Conservation (phyloP, 78 protist genomes). For the Trichosphaerium sp. region DNA sequence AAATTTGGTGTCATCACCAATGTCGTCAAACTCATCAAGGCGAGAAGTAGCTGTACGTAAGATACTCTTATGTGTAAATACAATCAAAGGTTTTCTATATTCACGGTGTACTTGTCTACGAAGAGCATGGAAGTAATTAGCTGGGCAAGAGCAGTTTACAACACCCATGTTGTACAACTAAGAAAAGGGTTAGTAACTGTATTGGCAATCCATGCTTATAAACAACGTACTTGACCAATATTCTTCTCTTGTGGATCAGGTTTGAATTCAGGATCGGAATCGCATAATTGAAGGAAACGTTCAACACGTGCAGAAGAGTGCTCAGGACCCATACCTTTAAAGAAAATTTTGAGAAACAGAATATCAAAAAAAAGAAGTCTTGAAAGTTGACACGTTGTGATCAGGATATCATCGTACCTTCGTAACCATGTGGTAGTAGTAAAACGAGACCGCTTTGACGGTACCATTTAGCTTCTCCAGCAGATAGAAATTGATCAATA, state of each 20-base stretch:
- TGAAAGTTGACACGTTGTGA: too few relatives aligned
- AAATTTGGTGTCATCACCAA: not conserved
- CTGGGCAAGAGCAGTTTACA: slow-evolving; percentile 81
- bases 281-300: slow-evolving; percentile 71
- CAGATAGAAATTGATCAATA: slow-evolving; percentile 84
- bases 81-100: slow-evolving; percentile 89
- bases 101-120: slow-evolving; percentile 86
- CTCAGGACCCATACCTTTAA: slow-evolving; percentile 98
- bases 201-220: not conserved
- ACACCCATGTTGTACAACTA: slow-evolving; percentile 61
- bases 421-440: slow-evolving; percentile 93
- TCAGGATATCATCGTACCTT: too few relatives aligned
- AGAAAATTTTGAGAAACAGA: too few relatives aligned
- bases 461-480: slow-evolving; percentile 86
- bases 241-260: slow-evolving; percentile 4
- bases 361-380: too few relatives aligned
- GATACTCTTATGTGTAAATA: slow-evolving; percentile 74
- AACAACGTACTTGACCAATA: not conserved
- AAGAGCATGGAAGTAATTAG: slow-evolving; percentile 94
- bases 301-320: slow-evolving; percentile 88
- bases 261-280: slow-evolving; percentile 37
- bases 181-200: not conserved
- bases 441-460: slow-evolving; percentile 69
- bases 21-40: too few relatives aligned
- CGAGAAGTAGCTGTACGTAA: slow-evolving; percentile 37